These are phyloP conservation scores for Phytophthora kernoviae DNA, from an alignment of 352 stramenopile species.

Conservation along the genomic window DNA sequence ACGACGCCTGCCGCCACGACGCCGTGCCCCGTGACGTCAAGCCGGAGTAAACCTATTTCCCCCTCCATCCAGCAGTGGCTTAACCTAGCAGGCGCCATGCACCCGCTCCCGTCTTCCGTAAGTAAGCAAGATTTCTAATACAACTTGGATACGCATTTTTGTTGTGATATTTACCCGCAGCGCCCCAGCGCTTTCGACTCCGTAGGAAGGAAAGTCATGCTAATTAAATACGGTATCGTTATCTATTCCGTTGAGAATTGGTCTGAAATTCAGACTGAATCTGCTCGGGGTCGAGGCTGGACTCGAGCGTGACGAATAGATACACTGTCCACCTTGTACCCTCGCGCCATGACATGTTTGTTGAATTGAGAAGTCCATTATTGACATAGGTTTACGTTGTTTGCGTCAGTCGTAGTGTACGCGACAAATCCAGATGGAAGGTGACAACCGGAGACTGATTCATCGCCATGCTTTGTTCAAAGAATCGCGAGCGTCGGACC, in stretches of 20 bases:
- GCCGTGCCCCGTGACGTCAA: constrained; percentile 42
- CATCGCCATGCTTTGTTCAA: too few species aligned
- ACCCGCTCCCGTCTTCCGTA: constrained; percentile 26
- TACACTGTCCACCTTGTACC: background rate
- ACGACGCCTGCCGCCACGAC: constrained; percentile 29
- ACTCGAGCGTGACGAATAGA: background rate
- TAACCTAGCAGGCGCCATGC: constrained; percentile 17
- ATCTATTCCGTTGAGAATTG: too few species aligned
- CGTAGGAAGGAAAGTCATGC: background rate
- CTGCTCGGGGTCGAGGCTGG: too few species aligned
- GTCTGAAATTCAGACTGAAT: too few species aligned
- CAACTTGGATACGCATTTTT: constrained; percentile 37
- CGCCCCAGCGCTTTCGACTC: constrained; percentile 11
- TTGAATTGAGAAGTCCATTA: too few species aligned
- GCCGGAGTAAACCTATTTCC: constrained; percentile 26
- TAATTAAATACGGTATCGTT: too few species aligned
- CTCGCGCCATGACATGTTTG: too few species aligned
- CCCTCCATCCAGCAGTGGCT: constrained; percentile 23
- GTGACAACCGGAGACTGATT: too few species aligned
- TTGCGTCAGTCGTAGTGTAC: too few species aligned
- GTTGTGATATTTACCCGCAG: constrained; percentile 26
- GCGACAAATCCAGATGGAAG: too few species aligned
- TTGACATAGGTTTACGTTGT: too few species aligned
- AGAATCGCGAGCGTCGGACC: background rate
- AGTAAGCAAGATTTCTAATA: constrained; percentile 22